A percentile compares a stretch with the other conserved stretches of the same genome.
Conservation (phyloP, 495 filamentous ascomycete species). For the Letharia columbiana region DNA sequence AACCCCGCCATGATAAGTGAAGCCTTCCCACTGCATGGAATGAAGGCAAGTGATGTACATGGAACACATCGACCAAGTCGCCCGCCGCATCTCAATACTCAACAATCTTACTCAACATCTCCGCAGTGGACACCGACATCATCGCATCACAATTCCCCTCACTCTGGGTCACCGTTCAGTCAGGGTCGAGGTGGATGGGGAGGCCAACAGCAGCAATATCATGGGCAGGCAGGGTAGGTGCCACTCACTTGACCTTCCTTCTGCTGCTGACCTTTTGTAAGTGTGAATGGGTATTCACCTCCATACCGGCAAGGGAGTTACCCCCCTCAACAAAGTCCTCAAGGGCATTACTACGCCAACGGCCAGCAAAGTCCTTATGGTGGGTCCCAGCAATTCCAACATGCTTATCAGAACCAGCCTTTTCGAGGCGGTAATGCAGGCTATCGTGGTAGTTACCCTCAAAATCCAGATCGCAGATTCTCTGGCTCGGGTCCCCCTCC, state of each 20-base stretch:
- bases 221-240: slow-evolving; percentile 53
- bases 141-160: slow-evolving; percentile 60
- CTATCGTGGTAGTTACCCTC: slow-evolving; percentile 45
- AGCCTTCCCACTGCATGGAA: slow-evolving; percentile 33
- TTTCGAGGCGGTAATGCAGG: slow-evolving; percentile 49
- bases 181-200: slow-evolving; percentile 48
- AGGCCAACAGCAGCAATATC: slow-evolving; percentile 47
- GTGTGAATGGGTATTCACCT: slow-evolving; percentile 38
- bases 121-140: slow-evolving; percentile 52
- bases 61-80: slow-evolving; percentile 29
- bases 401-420: slow-evolving; percentile 37
- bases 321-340: slow-evolving; percentile 36
- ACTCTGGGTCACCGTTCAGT: slow-evolving; percentile 55
- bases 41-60: slow-evolving; percentile 30
- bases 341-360: slow-evolving; percentile 47
- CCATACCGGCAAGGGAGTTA: slow-evolving; percentile 44
- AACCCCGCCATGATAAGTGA: slow-evolving; percentile 28
- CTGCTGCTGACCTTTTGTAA: slow-evolving; percentile 11
- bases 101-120: slow-evolving; percentile 46
- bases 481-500: slow-evolving; percentile 37
- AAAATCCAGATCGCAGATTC: slow-evolving; percentile 44
- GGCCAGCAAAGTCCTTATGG: slow-evolving; percentile 46
- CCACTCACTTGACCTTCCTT: not conserved
- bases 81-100: slow-evolving; percentile 35
- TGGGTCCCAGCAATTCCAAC: slow-evolving; percentile 44